Evolutionary conservation across 1,139 yeast genomes (phyloP), one percentile per base, ranked within the genome.

Genomic region (Taiozyma sp.): DNA sequence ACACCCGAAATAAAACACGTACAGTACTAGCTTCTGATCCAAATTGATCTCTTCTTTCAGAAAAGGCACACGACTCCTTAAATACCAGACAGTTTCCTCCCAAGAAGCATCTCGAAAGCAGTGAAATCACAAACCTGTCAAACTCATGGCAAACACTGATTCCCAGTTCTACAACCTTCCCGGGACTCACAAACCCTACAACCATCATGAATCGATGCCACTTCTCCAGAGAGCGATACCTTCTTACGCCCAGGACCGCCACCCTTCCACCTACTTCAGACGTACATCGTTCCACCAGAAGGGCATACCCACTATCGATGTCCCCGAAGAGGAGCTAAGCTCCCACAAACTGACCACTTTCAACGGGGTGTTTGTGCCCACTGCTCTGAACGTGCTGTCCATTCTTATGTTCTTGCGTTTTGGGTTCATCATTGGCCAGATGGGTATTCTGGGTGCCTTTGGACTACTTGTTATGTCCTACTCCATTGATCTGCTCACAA

Each of bases 401-500:
- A 86, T 86, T 59, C 73, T 86, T 68, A 85, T 86, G 93, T 86
- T 86, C 62, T 72, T 86, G 56, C 73, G 95, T 62, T 86, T 86
- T 66, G 95, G 95, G 1, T 86, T 85, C 65, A 82, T 86, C 24
- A 71, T 86, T 46, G 93, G 93, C 3, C 93, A 86, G 62, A 77
- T 86, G 81, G 95, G 93, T 4, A 72, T 85, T 2, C 46, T 80
- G 19, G 91, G 93, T 3, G 72, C 88, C 0, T 61, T 86, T 22
- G 70, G 78, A 1, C 66, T 86, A 24, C 67, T 86, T 35, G 48
- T 81, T 1, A 64, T 85, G 66, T 83, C 90, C 43, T 86, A 85
- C 61, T 62, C 79, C 21, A 85, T 86, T 49, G 80, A 86, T 62
- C 70, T 83, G 11, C 70, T 86, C 51, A 86, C 95, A 0, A 85